Conservation (phyloP, 768 basidiomycete species). For the Serendipita sp. region DNA sequence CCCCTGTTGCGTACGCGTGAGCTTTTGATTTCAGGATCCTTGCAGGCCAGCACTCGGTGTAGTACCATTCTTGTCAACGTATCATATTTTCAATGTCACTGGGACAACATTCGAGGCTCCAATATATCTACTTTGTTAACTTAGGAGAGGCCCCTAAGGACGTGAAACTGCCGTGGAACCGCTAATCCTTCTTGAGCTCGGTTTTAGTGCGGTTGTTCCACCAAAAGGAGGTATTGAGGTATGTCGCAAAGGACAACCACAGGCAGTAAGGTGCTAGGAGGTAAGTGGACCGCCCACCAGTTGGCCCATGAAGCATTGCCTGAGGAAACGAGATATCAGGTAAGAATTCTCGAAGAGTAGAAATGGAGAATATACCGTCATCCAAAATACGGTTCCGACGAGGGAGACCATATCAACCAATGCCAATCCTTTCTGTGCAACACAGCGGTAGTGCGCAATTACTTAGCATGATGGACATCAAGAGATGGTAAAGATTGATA, state of each 20-base stretch:
- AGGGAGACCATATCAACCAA: slow-evolving; percentile 37
- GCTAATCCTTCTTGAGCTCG: slow-evolving; percentile 1
- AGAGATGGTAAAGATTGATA: no score
- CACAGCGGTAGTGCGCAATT: no score
- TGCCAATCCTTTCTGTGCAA: slow-evolving; percentile 31
- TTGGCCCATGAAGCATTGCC: slow-evolving; percentile 34
- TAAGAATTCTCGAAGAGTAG: no score
- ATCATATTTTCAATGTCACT: no score
- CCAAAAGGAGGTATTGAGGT: slow-evolving; percentile 51
- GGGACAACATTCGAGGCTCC: no score
- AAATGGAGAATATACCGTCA: slow-evolving; percentile 30
- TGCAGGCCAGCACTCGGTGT: no score
- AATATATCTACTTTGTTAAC: no score
- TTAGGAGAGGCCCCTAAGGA: no score
- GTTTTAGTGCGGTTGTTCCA: slow-evolving; percentile 28
- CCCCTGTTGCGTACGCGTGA: background rate
- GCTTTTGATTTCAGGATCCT: background rate
- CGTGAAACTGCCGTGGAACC: background rate
- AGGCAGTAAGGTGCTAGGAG: slow-evolving; percentile 48
- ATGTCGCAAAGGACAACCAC: slow-evolving; percentile 50
- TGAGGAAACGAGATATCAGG: slow-evolving; percentile 11
- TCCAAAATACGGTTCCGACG: slow-evolving; percentile 36
- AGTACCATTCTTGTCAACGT: no score
- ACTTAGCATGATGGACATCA: no score
- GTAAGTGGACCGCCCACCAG: slow-evolving; percentile 32